Evolutionary conservation across 2,329 filamentous ascomycete species (phyloP), one percentile per base, ranked within the genome.

Genomic region (Fusarium veterinarium): DNA sequence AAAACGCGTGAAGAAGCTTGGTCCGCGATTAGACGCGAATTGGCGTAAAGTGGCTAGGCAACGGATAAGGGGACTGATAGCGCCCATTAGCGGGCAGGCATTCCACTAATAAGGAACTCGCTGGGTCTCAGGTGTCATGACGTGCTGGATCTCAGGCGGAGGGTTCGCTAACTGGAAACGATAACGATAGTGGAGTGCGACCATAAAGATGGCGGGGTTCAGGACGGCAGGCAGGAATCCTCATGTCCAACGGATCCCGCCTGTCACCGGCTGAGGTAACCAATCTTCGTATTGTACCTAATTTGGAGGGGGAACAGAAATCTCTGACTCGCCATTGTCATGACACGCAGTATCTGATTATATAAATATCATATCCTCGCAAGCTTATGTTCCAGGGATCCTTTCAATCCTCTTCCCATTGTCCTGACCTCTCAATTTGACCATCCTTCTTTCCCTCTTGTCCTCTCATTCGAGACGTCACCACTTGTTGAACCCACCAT

Each of bases 41-140:
- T 77, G 75, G 76, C 76, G 76, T 78, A 78, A 69, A 78, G 76
- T 78, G 76, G 75, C 72, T 73, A 66, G 67, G 33, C 44, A 72
- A 69, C 71, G 51, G 58, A 64, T 62, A 53, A 53, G 57, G 42
- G 45, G 19, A n/a, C n/a, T 11, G 30, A 45, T 57, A 73, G 65
- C 33, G 8, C 19, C 25, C 25, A 16, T 53, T 40, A 41, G 49
- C 41, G 44, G 68, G 45, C 23, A 38, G 40, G 10, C 42, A 14
- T 40, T 49, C 45, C 52, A 45, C 45, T 57, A 44, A 52, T 46
- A 40, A 55, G 62, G 37, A 51, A 20, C 51, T 28, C 35, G 35
- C 30, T 40, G 25, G 25, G 33, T 30, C 35, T n/a, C 37, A n/a
- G 31, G 48, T 35, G 48, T 51, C 48, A 74, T 76, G 71, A 71